Evolutionary conservation across 345 rosid genomes (phyloP), one percentile per base, ranked within the genome.

Genomic region (Eucalyptus cloeziana): DNA sequence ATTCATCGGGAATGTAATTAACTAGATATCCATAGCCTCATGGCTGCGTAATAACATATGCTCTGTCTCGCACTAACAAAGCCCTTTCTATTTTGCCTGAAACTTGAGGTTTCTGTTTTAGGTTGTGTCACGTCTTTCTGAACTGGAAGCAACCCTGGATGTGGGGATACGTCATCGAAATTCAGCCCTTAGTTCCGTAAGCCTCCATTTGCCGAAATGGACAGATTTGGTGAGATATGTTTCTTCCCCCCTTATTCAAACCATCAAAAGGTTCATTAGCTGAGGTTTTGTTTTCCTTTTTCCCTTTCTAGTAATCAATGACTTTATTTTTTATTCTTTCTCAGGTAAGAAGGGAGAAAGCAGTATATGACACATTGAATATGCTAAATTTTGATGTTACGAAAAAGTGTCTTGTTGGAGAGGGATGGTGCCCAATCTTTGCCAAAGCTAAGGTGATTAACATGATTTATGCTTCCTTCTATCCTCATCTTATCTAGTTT

Each of bases 311-410:
- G 21, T 45, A 10, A 5, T 52, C 86, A 37, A 19, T 86, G n/a
- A 22, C 83, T 27, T 71, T 87, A 56, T 88, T 80, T 88, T 79
- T 69, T 79, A 33, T 87, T 83, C 87, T 92, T 88, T 91, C 83
- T 80, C 90, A 97, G 99, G 98, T 96, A 76, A 95, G 96, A 92
- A 94, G 96, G 91, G 97, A 97, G 93, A 97, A 97, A 90, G 97
- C 98, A 37, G 96, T 97, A 67, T 97, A 95, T 92, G 99, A 96
- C 93, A 93, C 97, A 16, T 90, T 97, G 91, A 96, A 97, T 91
- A 97, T 96, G 99, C 94, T 97, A 88, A 97, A 97, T 92, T 97
- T 96, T 89, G 99, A 97, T 94, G 99, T 97, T 87, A 96, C 99
- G 24, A 97, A 97, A 92, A 97, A 97, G 92, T 97, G 98, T 92